Base-by-base conservation (phyloP, 495 filamentous ascomycete genomes). In the Penicillium silybi region DNA sequence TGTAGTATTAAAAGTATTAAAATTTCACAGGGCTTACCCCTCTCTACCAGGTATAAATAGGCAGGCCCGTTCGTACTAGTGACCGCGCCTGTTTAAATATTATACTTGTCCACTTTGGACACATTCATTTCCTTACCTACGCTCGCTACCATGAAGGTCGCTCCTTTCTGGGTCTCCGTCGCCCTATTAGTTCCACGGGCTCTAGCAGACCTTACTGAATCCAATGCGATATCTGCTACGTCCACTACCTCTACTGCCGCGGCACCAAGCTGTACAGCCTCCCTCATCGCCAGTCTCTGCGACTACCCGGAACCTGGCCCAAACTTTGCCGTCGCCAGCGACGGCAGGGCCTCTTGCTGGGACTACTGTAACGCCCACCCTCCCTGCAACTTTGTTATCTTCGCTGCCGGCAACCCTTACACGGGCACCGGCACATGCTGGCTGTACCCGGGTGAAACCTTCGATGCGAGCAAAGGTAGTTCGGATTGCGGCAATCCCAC, bases 361-460 rank as follows among this genome's bases (percentile, higher is more conserved):
- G 56, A 65, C 50, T 65, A 65, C 56, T 65, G 62, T 41, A 59
- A 65, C 43, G 53, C 42, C 51, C 35, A 65, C 51, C 56, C 56
- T 53, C 62, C 62, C 34, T 65, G 62, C 52, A 50, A 29, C 53
- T 65, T 65, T 52, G 53, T 60, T 25, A 60, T 65, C 51, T 65
- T 60, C 47, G 2, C 10, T 49, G 40, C 53, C 32, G 62, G 56
- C 18, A 63, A 65, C 51, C 62, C 62, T 50, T 13, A 39, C 43
- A 19, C 23, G 4, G 62, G 58, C 52, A 50, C 45, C 46, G 62
- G 62, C 41, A 56, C 54, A 0, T 64, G 62, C 55, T 64, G 62
- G 62, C 49, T 64, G 16, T 64, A 64, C 52, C 62, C 62, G 3
- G 62, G 62, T 35, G 50, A 62, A 54, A 56, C 39, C 44, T 64